These are phyloP conservation scores for Penicillium soppii DNA, from an alignment of 495 filamentous ascomycete species.

Conservation along the genomic window DNA sequence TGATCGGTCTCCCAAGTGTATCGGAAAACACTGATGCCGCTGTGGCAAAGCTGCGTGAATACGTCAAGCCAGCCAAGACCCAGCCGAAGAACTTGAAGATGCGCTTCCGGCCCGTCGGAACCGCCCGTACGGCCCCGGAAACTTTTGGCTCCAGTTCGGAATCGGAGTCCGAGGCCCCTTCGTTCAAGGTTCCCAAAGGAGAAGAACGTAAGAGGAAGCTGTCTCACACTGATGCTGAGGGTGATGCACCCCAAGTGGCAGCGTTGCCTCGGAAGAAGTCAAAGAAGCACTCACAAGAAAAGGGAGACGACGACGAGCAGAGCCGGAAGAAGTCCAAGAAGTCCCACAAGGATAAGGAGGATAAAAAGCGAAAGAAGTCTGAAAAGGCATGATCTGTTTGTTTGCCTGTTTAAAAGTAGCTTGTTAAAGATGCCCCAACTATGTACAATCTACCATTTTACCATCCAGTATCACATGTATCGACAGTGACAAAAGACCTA, in stretches of 20 bases:
- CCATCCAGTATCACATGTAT: not conserved
- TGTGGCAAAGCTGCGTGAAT: conserved; percentile 34
- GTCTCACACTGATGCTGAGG: conserved; percentile 38
- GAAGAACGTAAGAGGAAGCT: conserved; percentile 44
- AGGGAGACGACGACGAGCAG: conserved; percentile 14
- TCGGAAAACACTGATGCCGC: conserved; percentile 28
- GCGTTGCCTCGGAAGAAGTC: conserved; percentile 43
- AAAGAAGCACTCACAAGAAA: conserved; percentile 37
- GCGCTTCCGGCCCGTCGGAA: conserved; percentile 58
- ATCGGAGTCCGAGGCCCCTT: conserved; percentile 41
- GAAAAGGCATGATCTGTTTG: conserved; percentile 33
- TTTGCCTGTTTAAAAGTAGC: conserved; percentile 22
- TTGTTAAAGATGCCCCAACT: conserved; percentile 18
- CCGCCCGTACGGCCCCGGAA: conserved; percentile 41
- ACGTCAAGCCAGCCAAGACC: conserved; percentile 43
- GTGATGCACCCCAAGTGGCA: conserved; percentile 26
- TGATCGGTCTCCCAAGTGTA: conserved; percentile 36
- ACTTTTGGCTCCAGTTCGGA: conserved; percentile 51
- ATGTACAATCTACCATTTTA: conserved; percentile 22
- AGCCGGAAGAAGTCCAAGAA: conserved; percentile 40
- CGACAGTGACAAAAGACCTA: too few species aligned
- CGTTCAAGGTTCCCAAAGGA: conserved; percentile 37
- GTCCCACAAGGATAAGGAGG: conserved; percentile 40
- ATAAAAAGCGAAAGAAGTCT: conserved; percentile 47
- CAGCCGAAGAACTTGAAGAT: conserved; percentile 62